phyloP scores from a whole-genome alignment of 2,329 filamentous ascomycete species.

The Penicillium sp. region DNA sequence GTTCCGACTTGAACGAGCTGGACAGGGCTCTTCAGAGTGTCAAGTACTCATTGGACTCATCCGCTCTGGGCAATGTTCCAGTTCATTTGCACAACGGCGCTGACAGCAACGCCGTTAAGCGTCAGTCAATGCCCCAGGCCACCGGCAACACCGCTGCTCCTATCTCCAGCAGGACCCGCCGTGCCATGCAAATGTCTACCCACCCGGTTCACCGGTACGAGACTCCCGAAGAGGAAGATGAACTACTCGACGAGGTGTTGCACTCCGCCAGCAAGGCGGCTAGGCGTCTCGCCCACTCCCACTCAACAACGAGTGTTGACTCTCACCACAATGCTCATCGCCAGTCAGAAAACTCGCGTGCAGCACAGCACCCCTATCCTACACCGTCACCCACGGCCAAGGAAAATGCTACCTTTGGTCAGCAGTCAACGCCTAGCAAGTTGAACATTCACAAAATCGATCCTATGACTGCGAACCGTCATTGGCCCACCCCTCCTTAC shows the following conservation, averaged over 20 bases:
- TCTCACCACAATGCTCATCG: slow-evolving; percentile 58
- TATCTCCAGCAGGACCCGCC: slow-evolving; percentile 75
- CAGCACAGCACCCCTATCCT: slow-evolving; percentile 57
- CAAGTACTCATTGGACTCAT: slow-evolving; percentile 56
- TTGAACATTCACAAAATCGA: slow-evolving; percentile 62
- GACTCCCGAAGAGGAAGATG: slow-evolving; percentile 93
- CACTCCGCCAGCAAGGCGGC: slow-evolving; percentile 73
- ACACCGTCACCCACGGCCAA: slow-evolving; percentile 79
- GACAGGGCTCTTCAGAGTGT: slow-evolving; percentile 62
- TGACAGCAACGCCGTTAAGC: slow-evolving; percentile 33
- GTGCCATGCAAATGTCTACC: slow-evolving; percentile 67
- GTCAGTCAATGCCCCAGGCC: slow-evolving; percentile 42
- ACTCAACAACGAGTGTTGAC: slow-evolving; percentile 30
- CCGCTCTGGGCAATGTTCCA: slow-evolving; percentile 38
- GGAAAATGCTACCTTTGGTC: slow-evolving; percentile 73
- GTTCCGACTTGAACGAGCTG: slow-evolving; percentile 58
- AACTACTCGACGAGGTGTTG: slow-evolving; percentile 86
- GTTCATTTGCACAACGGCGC: slow-evolving; percentile 35
- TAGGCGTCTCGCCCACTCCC: slow-evolving; percentile 62
- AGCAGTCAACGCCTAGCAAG: slow-evolving; percentile 52
- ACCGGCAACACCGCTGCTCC: slow-evolving; percentile 45
- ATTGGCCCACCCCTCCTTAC: slow-evolving; percentile 95
- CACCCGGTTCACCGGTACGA: slow-evolving; percentile 84
- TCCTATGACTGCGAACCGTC: slow-evolving; percentile 56
- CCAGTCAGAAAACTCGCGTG: slow-evolving; percentile 29